phyloP scores from a whole-genome alignment of 1,284 basidiomycete species.

The Austropuccinia psidii region DNA sequence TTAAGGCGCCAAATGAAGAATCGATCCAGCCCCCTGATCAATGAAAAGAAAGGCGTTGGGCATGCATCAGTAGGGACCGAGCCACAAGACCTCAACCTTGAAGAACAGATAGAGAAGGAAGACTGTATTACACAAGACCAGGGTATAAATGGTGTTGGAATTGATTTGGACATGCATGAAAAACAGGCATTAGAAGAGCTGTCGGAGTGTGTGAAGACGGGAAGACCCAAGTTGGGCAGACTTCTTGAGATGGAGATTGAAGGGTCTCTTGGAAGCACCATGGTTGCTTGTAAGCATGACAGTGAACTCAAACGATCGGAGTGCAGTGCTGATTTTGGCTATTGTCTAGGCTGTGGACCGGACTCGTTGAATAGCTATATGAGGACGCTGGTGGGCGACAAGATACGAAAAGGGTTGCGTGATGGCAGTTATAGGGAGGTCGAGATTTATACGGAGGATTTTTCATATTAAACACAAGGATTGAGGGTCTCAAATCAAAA shows the following conservation, averaged over 20 bases:
- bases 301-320: not conserved
- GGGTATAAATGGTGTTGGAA: not conserved
- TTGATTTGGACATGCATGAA: not conserved
- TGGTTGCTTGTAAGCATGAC: conserved; percentile 26
- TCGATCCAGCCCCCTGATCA: not conserved
- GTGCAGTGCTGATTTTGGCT: not conserved
- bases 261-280: not conserved
- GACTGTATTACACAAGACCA: not conserved
- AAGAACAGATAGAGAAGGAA: no score
- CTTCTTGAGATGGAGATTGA: conserved; percentile 13
- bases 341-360: conserved; percentile 10
- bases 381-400: not conserved
- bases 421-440: conserved; percentile 9
- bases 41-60: not conserved
- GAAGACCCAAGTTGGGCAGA: not conserved
- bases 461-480: conserved; percentile 16
- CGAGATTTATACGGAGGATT: conserved; percentile 32
- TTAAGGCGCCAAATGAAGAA: not conserved
- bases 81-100: not conserved
- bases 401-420: not conserved
- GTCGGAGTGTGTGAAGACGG: conserved; percentile 9
- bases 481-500: no score
- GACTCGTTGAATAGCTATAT: conserved; percentile 18
- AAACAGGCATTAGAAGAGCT: conserved; percentile 10
- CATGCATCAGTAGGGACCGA: not conserved